These are phyloP conservation scores for Pseudogymnoascus sp. DNA, from an alignment of 2,329 filamentous ascomycete genomes.

Conservation along the genomic window DNA sequence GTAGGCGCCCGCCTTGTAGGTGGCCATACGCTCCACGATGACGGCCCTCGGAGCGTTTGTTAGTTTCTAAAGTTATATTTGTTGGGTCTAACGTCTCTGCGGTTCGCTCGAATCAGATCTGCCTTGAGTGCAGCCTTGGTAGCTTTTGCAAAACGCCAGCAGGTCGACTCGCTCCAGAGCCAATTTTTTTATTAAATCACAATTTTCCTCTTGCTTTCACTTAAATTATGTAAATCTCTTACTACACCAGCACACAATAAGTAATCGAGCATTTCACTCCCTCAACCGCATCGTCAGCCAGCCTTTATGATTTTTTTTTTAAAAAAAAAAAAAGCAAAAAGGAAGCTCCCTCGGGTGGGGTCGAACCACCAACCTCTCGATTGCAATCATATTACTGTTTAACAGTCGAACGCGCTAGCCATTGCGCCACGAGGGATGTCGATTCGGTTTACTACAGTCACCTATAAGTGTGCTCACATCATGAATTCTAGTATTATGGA, in stretches of 20 bases:
- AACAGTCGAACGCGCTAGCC: constrained; percentile 10
- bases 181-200: background rate
- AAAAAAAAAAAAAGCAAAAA: background rate
- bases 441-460: no score
- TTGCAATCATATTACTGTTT: background rate
- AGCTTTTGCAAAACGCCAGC: background rate
- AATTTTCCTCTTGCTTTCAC: background rate
- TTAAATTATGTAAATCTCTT: background rate
- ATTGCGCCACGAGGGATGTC: constrained; percentile 8
- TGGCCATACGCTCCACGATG: background rate
- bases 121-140: background rate
- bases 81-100: background rate
- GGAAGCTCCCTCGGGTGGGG: constrained; percentile 7
- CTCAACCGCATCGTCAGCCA: background rate
- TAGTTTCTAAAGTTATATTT: background rate
- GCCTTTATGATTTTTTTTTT: background rate
- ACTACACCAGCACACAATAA: background rate
- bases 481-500: no score
- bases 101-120: background rate
- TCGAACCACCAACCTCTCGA: constrained; percentile 10
- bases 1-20: background rate
- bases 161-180: background rate
- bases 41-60: background rate
- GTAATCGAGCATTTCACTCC: background rate
- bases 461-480: no score